Conservation (phyloP, 2,329 filamentous ascomycete genomes). For the Leptographium lundbergii region DNA sequence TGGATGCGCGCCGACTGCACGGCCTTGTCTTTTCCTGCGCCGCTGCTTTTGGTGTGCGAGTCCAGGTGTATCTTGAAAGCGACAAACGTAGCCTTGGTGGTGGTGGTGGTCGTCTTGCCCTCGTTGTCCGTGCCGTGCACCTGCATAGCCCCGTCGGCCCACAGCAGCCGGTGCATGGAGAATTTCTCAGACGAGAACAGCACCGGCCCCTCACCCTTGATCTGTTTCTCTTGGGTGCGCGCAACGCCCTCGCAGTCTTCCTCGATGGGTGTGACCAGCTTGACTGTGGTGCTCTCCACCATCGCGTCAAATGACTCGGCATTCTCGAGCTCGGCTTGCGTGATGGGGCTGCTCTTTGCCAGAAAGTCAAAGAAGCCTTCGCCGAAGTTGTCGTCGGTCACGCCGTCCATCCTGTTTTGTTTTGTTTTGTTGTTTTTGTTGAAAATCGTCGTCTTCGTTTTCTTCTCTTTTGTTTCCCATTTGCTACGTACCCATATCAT, state of each 20-base stretch:
- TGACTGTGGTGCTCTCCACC: background rate
- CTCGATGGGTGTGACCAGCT: background rate
- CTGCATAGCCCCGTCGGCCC: constrained; percentile 3
- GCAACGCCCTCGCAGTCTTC: background rate
- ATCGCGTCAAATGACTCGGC: background rate
- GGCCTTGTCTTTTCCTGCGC: background rate
- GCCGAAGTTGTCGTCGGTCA: background rate
- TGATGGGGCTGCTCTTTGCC: background rate
- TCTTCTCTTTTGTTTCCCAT: background rate
- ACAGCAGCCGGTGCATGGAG: constrained; percentile 4
- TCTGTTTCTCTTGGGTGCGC: background rate
- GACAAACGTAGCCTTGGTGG: constrained; percentile 1
- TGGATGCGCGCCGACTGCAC: background rate
- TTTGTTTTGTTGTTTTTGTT: background rate
- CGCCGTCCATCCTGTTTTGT: background rate
- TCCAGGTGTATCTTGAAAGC: constrained; percentile 3
- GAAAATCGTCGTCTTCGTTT: background rate
- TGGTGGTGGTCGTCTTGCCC: background rate
- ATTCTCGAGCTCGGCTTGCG: background rate
- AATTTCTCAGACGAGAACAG: background rate
- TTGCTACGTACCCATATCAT: background rate
- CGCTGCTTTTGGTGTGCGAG: background rate
- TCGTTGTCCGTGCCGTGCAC: no score
- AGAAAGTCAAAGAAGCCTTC: background rate
- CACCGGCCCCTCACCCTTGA: background rate